Evolutionary conservation across 192 early-diverging fungal species (phyloP), one percentile per base, ranked within the genome.

Genomic region (Coemansia asiatica): DNA sequence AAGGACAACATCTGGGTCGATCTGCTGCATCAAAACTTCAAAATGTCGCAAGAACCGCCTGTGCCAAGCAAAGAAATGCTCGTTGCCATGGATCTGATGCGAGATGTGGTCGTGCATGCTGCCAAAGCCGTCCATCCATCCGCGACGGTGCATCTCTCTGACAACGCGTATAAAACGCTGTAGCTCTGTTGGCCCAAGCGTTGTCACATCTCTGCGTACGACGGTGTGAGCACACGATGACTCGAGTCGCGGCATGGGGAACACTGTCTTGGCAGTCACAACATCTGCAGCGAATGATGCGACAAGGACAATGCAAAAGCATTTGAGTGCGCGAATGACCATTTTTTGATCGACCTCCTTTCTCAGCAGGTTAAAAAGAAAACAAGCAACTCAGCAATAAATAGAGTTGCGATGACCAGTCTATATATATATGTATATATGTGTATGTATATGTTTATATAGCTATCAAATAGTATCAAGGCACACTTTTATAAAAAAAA

Each of bases 61-160:
- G 61, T 85, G 83, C 83, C 83, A 85, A 22, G 72, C 74, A 66
- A 85, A 75, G 66, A 85, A 85, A 44, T 77, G 75, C 23, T 82
- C 80, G 68, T 74, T 82, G 61, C 80, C 80, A 54, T 82, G 80
- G 51, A 82, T 69, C 44, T 82, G 74, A 21, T 77, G 80, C 47
- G 80, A 74, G 16, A 77, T 77, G 56, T 76, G 74, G 58, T 82
- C 75, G 49, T 82, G 80, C 75, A 82, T 76, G 60, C 80, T 76
- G 53, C 75, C 80, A 18, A 82, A 82, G 21, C 80, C 75, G 62
- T 82, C 80, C 80, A 82, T 77, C 80, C 80, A 82, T 13, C 80
- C 80, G 25, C 80, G 74, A 2, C 80, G 71, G 56, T 82, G 80
- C 80, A 82, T 82, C 21, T 82, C 80, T 21, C 67, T 68, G 23